Base-by-base conservation (phyloP, 2,329 filamentous ascomycete genomes). In the Botryotinia narcissicola region DNA sequence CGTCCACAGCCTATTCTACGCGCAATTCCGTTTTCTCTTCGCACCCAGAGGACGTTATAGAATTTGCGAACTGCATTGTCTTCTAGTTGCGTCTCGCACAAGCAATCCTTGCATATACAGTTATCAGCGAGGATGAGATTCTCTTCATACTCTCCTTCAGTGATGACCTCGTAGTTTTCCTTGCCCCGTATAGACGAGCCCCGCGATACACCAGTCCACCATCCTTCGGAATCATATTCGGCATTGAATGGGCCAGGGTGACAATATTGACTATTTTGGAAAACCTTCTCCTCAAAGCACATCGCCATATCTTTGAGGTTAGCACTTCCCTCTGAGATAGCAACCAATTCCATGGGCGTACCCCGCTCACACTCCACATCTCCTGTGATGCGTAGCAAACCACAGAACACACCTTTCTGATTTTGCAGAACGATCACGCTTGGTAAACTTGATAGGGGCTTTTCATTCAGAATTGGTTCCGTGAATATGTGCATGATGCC, bases 91-190 rank as follows among this genome's bases (percentile, higher is more conserved):
- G 42, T 16, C 42, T 44, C 42, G 42, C 42, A 20, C 42, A 44
- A 7, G 8, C 18, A 46, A 8, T 46, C 44, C 1, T 22, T 4
- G 7, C 2, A 46, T 1, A 46, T 2, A 46, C 44, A 4, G 0
- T 3, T 2, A 9, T 46, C 44, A 4, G 44, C 6, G 14, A 54
- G 25, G 51, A 54, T 54, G 0, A 29, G 51, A 8, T 18, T 1
- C 0, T 54, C 51, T 54, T 54, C 51, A 29, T 29, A 54, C 1
- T 54, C 51, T 0, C 51, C 51, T 54, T 29, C 51, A 29, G 6
- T 7, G 18, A 54, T 0, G 29, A 54, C 25, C 12, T 54, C 6
- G 35, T 35, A 32, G 32, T 32, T 32, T 32, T 32, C 32, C 32
- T 32, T 32, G 32, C 32, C 32, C 32, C 3, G 32, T 32, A 32